phyloP scores from a whole-genome alignment of 805 yeast species.

The Yamadazyma sp. region DNA sequence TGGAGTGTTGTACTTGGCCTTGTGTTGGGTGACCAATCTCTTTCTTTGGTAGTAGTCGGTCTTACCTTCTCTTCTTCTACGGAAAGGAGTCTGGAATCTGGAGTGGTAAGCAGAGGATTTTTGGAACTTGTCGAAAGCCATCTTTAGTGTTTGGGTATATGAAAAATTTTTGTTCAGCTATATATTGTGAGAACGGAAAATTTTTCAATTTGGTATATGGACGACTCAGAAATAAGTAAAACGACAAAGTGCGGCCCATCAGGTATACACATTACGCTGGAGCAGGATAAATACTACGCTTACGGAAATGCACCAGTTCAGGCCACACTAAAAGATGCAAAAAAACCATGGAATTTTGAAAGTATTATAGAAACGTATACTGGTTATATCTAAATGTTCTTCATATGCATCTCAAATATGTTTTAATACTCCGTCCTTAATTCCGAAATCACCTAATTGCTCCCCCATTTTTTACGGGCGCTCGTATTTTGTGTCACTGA shows the following conservation, averaged over 20 bases:
- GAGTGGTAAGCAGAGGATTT: conserved; percentile 96
- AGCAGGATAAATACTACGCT: conserved; percentile 1
- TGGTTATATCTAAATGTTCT: no score
- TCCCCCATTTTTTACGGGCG: background rate
- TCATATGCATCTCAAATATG: no score
- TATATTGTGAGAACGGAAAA: conserved; percentile 9
- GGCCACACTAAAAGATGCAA: no score
- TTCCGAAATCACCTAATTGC: no score
- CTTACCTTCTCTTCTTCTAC: conserved; percentile 99
- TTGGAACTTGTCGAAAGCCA: conserved; percentile 17
- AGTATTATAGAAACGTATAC: no score
- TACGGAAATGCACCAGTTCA: no score
- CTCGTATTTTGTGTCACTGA: background rate
- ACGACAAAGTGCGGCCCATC: no score
- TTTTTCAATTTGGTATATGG: conserved; percentile 16
- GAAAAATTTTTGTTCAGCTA: conserved; percentile 7
- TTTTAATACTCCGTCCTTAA: no score
- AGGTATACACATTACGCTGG: no score
- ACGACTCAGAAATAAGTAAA: no score
- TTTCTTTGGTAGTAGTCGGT: conserved; percentile 99
- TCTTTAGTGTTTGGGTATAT: conserved; percentile 10
- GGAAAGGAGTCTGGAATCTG: conserved; percentile 99
- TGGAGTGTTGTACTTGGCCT: conserved; percentile 99
- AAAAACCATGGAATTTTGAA: no score
- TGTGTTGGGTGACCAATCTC: conserved; percentile 99